Base-by-base conservation (phyloP, 805 yeast species). In the Candida berthetii region DNA sequence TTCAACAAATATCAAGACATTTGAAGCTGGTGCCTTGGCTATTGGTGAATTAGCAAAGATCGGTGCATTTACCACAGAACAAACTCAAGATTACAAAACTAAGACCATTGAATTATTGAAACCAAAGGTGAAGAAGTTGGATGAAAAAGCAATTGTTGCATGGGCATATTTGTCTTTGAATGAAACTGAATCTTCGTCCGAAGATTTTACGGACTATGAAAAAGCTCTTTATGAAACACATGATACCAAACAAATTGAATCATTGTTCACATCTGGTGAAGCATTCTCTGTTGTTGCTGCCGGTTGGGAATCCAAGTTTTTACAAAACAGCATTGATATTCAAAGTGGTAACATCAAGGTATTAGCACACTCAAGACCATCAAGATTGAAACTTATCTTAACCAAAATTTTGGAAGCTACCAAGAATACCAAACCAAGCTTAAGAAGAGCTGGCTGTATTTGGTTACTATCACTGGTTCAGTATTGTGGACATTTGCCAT, bases 391-490 rank as follows among this genome's bases (percentile, higher is more conserved):
- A 3, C 35, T 45, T 7, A 62, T 86, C 3, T 55, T 87, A n/a
- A 57, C 66, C 1, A 57, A 59, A 5, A 66, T 85, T 0, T 61
- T 90, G 20, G 57, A 57, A 14, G 68, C 79, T 1, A 76, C 87
- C 46, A 60, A 69, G 3, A 68, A 75, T 7, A 76, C 95, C 0
- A 85, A 85, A 49, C 96, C 96, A 0, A 62, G 81, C 1, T 58
- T 86, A 27, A 69, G 95, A 46, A 82, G 74, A 46, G 82, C 90
- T 1, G 76, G 88, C 0, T 86, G 96, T 60, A 75, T 91, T 32
- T 88, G 98, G 95, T 64, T 91, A 20, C 68, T 91, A 14, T 83
- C 96, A 0, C 50, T 90, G 35, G 81, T 80, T 7, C 95, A 88
- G 53, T 85, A 78, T 53, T 80, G 89, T 52, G 78, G 82, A 3